Percentiles rank a stretch among this genome's conserved stretches.
Evolutionary conservation across 257 asterid species (phyloP).

Genomic region (Gentiana dahurica): DNA sequence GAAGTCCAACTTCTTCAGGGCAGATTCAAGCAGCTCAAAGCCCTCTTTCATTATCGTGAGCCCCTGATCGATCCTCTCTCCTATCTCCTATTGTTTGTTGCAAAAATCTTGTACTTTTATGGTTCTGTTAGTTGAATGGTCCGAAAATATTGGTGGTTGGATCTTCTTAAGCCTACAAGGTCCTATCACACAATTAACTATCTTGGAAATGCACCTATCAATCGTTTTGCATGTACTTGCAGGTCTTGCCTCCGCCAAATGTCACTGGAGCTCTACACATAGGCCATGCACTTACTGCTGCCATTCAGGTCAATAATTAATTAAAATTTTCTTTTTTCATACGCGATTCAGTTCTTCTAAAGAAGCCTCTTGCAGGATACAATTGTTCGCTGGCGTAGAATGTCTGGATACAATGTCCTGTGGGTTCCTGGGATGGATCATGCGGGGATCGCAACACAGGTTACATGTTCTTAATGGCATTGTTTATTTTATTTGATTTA

Average conservation of each 20-base stretch:
- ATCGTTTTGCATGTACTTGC: constrained; percentile 8
- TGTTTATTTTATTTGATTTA: too few species aligned
- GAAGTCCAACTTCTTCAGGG: constrained; percentile 71
- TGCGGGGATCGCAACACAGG: constrained; percentile 99
- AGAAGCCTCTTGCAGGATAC: constrained; percentile 46
- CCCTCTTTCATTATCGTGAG: constrained; percentile 84
- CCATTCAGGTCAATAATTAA: constrained; percentile 51
- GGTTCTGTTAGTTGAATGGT: too few species aligned
- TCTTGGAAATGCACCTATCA: neutral
- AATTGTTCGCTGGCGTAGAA: constrained; percentile 87
- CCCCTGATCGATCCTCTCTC: constrained; percentile 11
- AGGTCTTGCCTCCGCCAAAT: constrained; percentile 80
- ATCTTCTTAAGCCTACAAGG: too few species aligned
- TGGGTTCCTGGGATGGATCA: constrained; percentile 99
- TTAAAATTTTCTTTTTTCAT: too few species aligned
- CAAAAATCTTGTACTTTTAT: neutral
- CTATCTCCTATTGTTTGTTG: neutral
- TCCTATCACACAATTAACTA: neutral
- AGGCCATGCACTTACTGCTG: constrained; percentile 95
- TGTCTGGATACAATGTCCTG: constrained; percentile 87
- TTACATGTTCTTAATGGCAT: constrained; percentile 10
- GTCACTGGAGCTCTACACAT: constrained; percentile 97
- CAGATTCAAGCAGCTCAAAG: constrained; percentile 73
- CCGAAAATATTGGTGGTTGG: too few species aligned
- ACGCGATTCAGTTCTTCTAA: too few species aligned